phyloP scores from a whole-genome alignment of 306 rosid genomes.

The Trifolium fragiferum region DNA sequence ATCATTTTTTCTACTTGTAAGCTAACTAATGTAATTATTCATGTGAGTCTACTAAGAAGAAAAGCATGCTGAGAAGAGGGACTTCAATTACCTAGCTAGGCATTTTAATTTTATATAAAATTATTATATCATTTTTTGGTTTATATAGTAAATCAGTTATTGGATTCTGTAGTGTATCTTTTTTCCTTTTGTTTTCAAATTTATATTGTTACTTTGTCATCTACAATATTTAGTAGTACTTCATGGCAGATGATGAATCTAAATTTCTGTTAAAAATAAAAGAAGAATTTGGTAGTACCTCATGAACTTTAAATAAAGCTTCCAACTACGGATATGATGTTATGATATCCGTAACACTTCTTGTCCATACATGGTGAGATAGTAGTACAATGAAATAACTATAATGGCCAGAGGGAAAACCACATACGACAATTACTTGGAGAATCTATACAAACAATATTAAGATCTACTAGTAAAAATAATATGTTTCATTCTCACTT shows the following conservation, averaged over 20 bases:
- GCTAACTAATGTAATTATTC: background rate
- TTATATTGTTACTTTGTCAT: slow-evolving; percentile 4
- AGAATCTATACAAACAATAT: slow-evolving; percentile 5
- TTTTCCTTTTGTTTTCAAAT: background rate
- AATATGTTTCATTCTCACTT: background rate
- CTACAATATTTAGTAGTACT: background rate
- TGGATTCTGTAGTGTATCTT: background rate
- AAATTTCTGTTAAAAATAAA: too few relatives aligned
- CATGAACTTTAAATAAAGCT: slow-evolving; percentile 20
- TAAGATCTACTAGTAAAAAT: background rate
- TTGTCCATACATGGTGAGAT: slow-evolving; percentile 21
- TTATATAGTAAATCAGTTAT: background rate
- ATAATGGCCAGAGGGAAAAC: slow-evolving; percentile 21
- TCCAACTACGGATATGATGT: background rate
- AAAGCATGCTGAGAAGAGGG: slow-evolving; percentile 4
- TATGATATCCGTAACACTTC: background rate
- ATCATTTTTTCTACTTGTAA: slow-evolving; percentile 5
- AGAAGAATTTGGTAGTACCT: background rate
- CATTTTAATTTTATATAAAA: slow-evolving; percentile 13
- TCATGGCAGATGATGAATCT: background rate
- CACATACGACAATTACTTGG: slow-evolving; percentile 7
- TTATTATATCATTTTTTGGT: background rate
- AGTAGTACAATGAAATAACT: slow-evolving; percentile 3
- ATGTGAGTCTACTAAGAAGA: background rate
- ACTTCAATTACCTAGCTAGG: background rate